phyloP scores from a whole-genome alignment of 441 rosid species.

The Hura crepitans region DNA sequence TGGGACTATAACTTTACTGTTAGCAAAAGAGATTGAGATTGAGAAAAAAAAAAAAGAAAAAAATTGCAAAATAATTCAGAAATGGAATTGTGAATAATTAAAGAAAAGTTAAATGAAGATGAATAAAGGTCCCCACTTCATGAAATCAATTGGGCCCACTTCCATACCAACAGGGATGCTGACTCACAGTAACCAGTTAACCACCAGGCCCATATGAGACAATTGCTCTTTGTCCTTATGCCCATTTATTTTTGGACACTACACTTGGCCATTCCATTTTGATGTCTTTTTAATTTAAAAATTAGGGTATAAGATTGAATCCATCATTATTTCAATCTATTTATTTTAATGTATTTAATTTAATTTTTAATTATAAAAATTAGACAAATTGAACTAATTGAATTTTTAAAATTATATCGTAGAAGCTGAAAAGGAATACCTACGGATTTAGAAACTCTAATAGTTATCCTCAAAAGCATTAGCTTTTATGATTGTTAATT shows the following conservation, averaged over 20 bases:
- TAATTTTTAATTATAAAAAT: too few relatives aligned
- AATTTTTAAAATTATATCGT: too few relatives aligned
- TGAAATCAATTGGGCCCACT: slow-evolving; percentile 14
- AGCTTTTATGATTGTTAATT: slow-evolving; percentile 4
- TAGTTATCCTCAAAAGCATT: not conserved
- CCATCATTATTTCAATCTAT: too few relatives aligned
- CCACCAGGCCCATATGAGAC: slow-evolving; percentile 18
- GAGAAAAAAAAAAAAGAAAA: too few relatives aligned
- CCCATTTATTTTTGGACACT: not conserved
- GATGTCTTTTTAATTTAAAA: slow-evolving; percentile 2
- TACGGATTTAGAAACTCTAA: too few relatives aligned
- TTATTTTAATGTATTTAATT: too few relatives aligned
- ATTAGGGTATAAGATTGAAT: too few relatives aligned
- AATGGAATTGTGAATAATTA: not conserved
- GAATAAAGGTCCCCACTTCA: slow-evolving; percentile 3
- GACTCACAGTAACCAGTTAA: not conserved
- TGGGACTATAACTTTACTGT: too few relatives aligned
- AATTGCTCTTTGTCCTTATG: not conserved
- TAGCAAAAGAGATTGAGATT: too few relatives aligned
- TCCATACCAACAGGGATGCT: slow-evolving; percentile 10
- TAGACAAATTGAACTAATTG: too few relatives aligned
- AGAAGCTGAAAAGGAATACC: too few relatives aligned
- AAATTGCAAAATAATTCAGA: too few relatives aligned
- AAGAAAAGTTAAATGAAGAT: not conserved
- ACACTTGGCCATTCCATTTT: not conserved